Evolutionary conservation across 108 stramenopile species (phyloP), one percentile per base, ranked within the genome.

Genomic region (Stephanodiscus triporus): DNA sequence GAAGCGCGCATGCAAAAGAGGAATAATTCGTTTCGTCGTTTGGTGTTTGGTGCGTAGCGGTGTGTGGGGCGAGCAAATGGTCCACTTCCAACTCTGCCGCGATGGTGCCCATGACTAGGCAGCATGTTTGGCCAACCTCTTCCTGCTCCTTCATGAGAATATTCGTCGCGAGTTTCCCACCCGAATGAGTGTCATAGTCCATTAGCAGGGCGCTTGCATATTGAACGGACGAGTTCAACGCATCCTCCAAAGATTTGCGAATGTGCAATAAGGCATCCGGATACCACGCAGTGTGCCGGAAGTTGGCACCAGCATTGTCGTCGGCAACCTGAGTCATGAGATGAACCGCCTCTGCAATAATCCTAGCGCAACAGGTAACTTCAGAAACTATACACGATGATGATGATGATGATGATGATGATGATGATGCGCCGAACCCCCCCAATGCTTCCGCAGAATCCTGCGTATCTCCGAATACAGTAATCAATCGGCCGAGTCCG

Each of bases 231-330:
- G 79, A 59, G 54, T 80, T 71, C 42, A 80, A 70, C 23, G 79
- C 79, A 80, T 80, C 79, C 32, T 76, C 63, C 36, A 80, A 43
- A 13, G 79, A 80, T 63, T 54, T 42, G 14, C 72, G 79, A 59
- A 76, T 42, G 26, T 80, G 79, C 16, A 80, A 51, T 65, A 80
- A 70, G 47, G 69, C 73, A 54, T 76, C 68, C 4, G 79, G 74
- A 29, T 47, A 29, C 67, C 67, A 80, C 14, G 50, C 66, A 27
- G 9, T 57, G 19, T 11, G 32, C 32, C 23, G 6, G 10, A 13
- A 38, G 17, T 7, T 23, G 26, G 42, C 64, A 22, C 60, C 17
- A 4, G 49, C 70, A 38, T 76, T 75, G 38, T 66, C 70, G 27
- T 72, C 80, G 23, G 63, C 75, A 37, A 81, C 53, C 13, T 30